phyloP scores from a whole-genome alignment of 192 early-diverging fungal genomes.

The Podila verticillata region DNA sequence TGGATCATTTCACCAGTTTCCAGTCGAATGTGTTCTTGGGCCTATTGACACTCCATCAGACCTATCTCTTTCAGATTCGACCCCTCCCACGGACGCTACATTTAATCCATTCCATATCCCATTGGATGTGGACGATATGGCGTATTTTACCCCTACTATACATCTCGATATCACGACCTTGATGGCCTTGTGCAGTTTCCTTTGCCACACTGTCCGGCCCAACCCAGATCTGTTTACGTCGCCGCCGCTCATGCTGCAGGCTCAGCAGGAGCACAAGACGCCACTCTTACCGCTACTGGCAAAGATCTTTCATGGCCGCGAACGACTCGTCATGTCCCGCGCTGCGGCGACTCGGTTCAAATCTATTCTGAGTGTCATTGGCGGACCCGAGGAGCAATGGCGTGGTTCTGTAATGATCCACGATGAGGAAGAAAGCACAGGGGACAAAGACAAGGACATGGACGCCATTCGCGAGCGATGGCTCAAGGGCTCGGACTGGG shows the following conservation, averaged over 20 bases:
- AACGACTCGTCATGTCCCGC: conserved; percentile 49
- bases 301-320: conserved; percentile 45
- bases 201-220: conserved; percentile 46
- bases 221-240: conserved; percentile 41
- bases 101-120: conserved; percentile 32
- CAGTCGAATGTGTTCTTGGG: conserved; percentile 24
- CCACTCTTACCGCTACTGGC: conserved; percentile 50
- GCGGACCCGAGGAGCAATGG: conserved; percentile 55
- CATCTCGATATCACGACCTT: conserved; percentile 61
- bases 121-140: conserved; percentile 24
- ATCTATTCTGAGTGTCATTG: conserved; percentile 51
- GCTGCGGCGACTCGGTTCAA: conserved; percentile 49
- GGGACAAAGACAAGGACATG: conserved; percentile 4
- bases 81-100: conserved; percentile 9
- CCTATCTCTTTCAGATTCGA: background rate
- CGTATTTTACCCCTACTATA: conserved; percentile 46
- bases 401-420: conserved; percentile 35
- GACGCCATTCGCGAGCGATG: conserved; percentile 29
- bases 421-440: conserved; percentile 8
- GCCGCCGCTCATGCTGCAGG: conserved; percentile 53
- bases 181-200: conserved; percentile 54
- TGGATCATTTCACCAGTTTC: conserved; percentile 6
- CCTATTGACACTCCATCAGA: background rate
- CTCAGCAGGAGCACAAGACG: conserved; percentile 41
- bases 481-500: conserved; percentile 39